Base-by-base conservation (phyloP, 2,329 filamentous ascomycete species). In the Coniochaeta sp. region DNA sequence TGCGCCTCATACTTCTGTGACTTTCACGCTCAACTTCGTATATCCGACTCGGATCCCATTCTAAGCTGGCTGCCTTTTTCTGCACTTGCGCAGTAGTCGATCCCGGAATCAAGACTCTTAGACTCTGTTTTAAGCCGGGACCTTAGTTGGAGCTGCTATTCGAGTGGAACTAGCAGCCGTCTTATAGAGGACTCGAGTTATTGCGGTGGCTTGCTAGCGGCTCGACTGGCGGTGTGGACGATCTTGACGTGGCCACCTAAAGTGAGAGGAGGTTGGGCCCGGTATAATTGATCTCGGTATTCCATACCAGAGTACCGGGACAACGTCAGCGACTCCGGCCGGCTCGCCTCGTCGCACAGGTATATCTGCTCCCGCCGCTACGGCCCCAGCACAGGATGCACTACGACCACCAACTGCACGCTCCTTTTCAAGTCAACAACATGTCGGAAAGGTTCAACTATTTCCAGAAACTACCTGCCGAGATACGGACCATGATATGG, bases 401-500 rank as follows among this genome's bases (percentile, higher is more conserved):
- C 60, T 64, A 67, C 60, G 64, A 67, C 34, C 64, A 66, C 17
- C 54, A 63, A 52, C 62, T 66, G 57, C 59, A 43, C 36, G 54
- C 31, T 57, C 31, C 3, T 34, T 17, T 57, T 60, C 57, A 58
- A 60, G 55, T 60, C 62, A 58, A 56, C 59, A 57, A 61, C 40
- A 65, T 66, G 60, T 36, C 64, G 33, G 62, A 64, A 14, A 58
- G 34, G 58, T 74, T 73, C 52, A 62, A 54, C 59, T 65, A 62
- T 55, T 74, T 73, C 61, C 62, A 63, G 22, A 63, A 68, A 60
- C 71, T 80, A 8, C 78, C 78, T 31, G 67, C 73, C 22, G 78
- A 80, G 69, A 71, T 80, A 59, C 74, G 77, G 40, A 72, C 74
- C 62, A 74, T 77, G 69, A 75, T 80, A 60, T 80, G 78, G 78